phyloP scores from a whole-genome alignment of 306 rosid genomes.

The Cicer chorassanicum region DNA sequence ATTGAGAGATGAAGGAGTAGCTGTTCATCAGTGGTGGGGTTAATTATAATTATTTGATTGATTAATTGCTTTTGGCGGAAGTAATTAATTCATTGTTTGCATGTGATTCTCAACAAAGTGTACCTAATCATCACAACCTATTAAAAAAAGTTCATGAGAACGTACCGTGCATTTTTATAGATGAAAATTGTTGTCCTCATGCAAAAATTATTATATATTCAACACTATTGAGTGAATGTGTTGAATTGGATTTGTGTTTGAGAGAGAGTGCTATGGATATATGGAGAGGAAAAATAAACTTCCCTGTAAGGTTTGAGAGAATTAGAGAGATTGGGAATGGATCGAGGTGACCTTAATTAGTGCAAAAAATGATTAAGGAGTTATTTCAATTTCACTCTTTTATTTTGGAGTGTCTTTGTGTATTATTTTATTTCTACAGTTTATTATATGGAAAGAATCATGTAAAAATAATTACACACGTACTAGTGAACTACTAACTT shows the following conservation, averaged over 20 bases:
- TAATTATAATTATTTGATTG: slow-evolving; percentile 35
- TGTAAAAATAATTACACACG: not conserved
- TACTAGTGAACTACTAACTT: not conserved
- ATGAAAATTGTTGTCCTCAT: slow-evolving; percentile 2
- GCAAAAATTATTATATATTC: not conserved
- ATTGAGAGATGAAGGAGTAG: slow-evolving; percentile 84
- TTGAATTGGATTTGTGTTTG: slow-evolving; percentile 19
- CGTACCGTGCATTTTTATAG: not conserved
- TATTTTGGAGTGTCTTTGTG: slow-evolving; percentile 18
- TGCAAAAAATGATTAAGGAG: not conserved
- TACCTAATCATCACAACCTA: not conserved
- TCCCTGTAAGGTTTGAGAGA: slow-evolving; percentile 1
- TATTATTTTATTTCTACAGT: not conserved
- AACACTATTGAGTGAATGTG: not conserved
- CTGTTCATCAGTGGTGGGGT: slow-evolving; percentile 97
- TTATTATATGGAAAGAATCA: not conserved
- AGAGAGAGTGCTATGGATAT: not conserved
- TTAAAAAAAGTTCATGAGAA: not conserved
- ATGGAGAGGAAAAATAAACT: not conserved
- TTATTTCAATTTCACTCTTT: not conserved
- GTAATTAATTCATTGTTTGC: not conserved
- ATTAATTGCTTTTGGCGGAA: not conserved
- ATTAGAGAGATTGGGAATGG: slow-evolving; percentile 34
- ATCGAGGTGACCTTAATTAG: not conserved
- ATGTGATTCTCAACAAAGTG: slow-evolving; percentile 1